These are phyloP conservation scores for Tricladium varicosporioides DNA, from an alignment of 2,329 filamentous ascomycete species.

Conservation along the genomic window DNA sequence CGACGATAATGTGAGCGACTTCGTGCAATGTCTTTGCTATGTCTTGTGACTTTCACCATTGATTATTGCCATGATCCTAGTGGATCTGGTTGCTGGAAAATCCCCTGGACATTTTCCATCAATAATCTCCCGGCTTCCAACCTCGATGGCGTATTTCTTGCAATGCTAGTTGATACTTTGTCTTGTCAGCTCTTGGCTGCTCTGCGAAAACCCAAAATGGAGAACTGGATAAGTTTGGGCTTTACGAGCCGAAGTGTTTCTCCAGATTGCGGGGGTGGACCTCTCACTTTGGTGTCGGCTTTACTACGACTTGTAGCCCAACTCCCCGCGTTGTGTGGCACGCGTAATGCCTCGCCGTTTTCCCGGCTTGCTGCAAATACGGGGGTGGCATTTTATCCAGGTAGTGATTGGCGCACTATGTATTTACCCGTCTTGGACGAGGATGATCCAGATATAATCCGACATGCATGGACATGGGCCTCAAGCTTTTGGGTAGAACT, in stretches of 20 bases:
- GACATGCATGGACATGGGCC: neutral
- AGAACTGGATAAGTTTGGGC: slow-evolving; percentile 2
- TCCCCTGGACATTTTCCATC: neutral
- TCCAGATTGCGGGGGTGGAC: neutral
- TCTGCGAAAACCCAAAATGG: neutral
- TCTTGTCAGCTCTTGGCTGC: neutral
- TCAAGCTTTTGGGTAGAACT: neutral
- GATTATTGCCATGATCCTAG: too few relatives aligned
- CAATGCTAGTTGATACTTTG: neutral
- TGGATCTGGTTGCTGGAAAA: neutral
- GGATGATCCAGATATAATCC: slow-evolving; percentile 4
- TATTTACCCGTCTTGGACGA: neutral
- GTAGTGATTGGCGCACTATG: slow-evolving; percentile 4
- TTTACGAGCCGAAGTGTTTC: slow-evolving; percentile 3
- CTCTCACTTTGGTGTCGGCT: neutral
- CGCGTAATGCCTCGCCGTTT: neutral
- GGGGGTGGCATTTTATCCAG: slow-evolving; percentile 1
- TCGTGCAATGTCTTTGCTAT: neutral
- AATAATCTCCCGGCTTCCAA: neutral
- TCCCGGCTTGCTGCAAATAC: neutral
- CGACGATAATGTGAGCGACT: neutral
- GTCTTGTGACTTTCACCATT: neutral
- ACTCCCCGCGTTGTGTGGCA: neutral
- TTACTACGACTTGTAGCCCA: neutral
- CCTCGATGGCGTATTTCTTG: neutral